Evolutionary conservation across 257 asterid species (phyloP).

Genomic region (Paraleonurus japonicus): DNA sequence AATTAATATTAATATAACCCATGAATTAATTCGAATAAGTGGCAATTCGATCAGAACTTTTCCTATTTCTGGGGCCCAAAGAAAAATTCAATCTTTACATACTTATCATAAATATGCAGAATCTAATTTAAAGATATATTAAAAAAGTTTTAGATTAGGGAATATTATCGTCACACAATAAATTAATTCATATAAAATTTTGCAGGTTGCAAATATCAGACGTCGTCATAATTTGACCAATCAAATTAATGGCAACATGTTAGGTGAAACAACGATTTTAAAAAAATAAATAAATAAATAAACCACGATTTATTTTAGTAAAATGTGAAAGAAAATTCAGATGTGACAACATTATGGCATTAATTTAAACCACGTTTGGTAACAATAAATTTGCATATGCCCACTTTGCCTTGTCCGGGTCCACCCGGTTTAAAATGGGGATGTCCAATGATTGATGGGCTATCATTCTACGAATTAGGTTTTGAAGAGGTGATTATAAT

Average conservation of each 20-base stretch:
- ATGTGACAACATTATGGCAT: background rate
- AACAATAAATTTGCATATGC: background rate
- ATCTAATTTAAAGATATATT: background rate
- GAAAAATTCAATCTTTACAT: background rate
- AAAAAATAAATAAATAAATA: too few species aligned
- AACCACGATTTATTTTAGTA: background rate
- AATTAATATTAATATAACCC: too few species aligned
- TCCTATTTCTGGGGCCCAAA: background rate
- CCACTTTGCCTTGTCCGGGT: background rate
- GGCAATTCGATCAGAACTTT: background rate
- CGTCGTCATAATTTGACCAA: conserved; percentile 1
- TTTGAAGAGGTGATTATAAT: too few species aligned
- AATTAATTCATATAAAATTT: background rate
- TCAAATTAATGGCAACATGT: background rate
- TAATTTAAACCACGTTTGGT: background rate
- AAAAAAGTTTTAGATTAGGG: background rate
- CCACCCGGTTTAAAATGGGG: background rate
- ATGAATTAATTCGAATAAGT: background rate
- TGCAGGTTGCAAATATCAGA: conserved; percentile 8
- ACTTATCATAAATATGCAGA: background rate
- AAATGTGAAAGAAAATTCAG: background rate
- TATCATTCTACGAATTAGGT: too few species aligned
- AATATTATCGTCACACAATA: background rate
- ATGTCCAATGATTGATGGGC: conserved; percentile 6
- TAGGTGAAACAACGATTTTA: background rate